Base-by-base conservation (phyloP, 1,139 yeast genomes). In the Geotrichum candidum region DNA sequence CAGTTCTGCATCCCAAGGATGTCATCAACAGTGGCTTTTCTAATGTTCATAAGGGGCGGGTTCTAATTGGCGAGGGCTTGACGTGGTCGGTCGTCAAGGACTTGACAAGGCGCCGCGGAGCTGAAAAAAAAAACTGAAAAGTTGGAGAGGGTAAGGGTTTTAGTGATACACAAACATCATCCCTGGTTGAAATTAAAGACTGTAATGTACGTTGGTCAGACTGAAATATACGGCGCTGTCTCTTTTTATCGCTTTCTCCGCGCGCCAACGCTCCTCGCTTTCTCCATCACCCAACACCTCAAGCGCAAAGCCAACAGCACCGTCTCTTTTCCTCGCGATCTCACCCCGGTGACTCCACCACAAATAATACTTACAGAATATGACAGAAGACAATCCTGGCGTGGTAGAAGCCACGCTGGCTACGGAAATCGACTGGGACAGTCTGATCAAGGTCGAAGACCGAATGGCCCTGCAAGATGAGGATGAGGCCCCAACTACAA, bases 1-100 rank as follows among this genome's bases (percentile, higher is more conserved):
- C 97, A 96, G 79, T 91, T 91, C 74, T 94, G 99, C 92, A 94
- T 92, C 38, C 96, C 96, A 76, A 90, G 95, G 63, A 91, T 82
- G 75, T 94, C 99, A 56, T 83, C 81, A 53, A 90, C 84, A 45
- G 90, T 88, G 33, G 99, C 99, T 70, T 84, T 88, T 73, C 99
- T 85, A 65, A 94, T 90, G 35, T 91, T 89, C 69, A 94, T 86
- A 7, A 15, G 10, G 10, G 48, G 48, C 48, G 48, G 48, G 13
- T 41, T 1, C 22, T 23, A 41, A 23, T 15, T n/a, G 48, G 48
- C 2, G 18, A 41, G 48, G 18, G 18, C n/a, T 41, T 41, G 48
- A 41, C 48, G 48, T 41, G 18, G 23, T 41, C 48, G 48, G 48
- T 41, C 48, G 7, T 41, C 48, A 7, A 41, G n/a, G 48, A 41